phyloP scores from a whole-genome alignment of 805 yeast genomes.

The Monosporozyma siamensis region DNA sequence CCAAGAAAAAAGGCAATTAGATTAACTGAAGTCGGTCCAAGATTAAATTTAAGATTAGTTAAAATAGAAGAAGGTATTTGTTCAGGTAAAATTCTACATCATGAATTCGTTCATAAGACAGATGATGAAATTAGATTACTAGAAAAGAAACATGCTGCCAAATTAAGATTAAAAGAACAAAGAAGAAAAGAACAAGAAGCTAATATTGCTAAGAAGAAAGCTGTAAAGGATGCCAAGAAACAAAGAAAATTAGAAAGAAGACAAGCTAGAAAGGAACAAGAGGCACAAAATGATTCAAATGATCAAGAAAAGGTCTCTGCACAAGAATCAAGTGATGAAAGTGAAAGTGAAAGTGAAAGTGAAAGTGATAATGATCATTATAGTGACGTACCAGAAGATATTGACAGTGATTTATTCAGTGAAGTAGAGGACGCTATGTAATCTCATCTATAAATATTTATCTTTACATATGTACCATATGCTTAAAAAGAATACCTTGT shows the following conservation, averaged over 20 bases:
- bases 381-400: slow-evolving; percentile 36
- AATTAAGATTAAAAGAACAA: slow-evolving; percentile 52
- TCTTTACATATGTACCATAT: neutral
- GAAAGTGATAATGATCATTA: slow-evolving; percentile 29
- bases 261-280: slow-evolving; percentile 28
- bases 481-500: neutral
- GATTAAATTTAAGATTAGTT: slow-evolving; percentile 62
- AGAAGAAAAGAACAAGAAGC: slow-evolving; percentile 73
- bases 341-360: slow-evolving; percentile 28
- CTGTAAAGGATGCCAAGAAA: slow-evolving; percentile 62
- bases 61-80: slow-evolving; percentile 93
- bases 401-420: slow-evolving; percentile 40
- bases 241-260: slow-evolving; percentile 54
- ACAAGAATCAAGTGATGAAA: slow-evolving; percentile 11
- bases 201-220: slow-evolving; percentile 66
- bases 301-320: slow-evolving; percentile 18
- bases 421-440: slow-evolving; percentile 30
- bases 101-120: slow-evolving; percentile 57
- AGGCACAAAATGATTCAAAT: slow-evolving; percentile 20
- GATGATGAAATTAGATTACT: slow-evolving; percentile 48
- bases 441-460: neutral
- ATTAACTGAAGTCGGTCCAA: slow-evolving; percentile 87
- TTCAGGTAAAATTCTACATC: slow-evolving; percentile 80
- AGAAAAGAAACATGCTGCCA: slow-evolving; percentile 58
- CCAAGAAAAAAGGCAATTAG: slow-evolving; percentile 74